Evolutionary conservation across 2,329 filamentous ascomycete species (phyloP), one percentile per base, ranked within the genome.

Genomic region (Fusarium sp.): DNA sequence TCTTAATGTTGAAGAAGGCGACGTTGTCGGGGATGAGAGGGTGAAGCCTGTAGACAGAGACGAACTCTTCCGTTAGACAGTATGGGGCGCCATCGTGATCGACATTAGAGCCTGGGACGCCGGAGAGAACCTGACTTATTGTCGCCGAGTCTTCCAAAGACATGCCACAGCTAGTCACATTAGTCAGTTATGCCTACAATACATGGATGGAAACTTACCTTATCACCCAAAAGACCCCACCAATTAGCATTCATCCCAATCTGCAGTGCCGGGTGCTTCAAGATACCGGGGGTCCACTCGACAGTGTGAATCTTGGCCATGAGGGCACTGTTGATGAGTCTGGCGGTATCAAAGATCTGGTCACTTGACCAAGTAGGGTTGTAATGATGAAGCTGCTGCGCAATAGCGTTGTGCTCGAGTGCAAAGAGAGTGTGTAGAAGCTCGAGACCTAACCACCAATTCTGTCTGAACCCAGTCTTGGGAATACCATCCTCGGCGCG

Each of bases 251-350:
- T 47, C 64, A 67, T 67, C 1, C 57, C 64, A 26, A 67, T 67
- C 22, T 67, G 64, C 3, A 67, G 9, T 1, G 63, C 64, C 0
- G 64, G 64, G 0, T 67, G 64, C 11, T 67, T 46, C 4, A 67
- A 10, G 15, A 67, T 67, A 53, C 63, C 64, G 3, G 64, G 64
- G 0, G 64, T 67, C 64, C 64, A 67, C 38, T 67, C 64, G n/a
- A 64, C 42, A 17, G 63, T 67, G 36, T 67, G 63, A 13, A 67
- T 67, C 63, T 67, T 67, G 0, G 64, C 64, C 64, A 67, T 67
- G 0, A 67, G 64, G 9, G 64, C 64, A 53, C 64, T 67, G 6
- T 67, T 67, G 1, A 67, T 43, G 1, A 67, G 34, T 1, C 64
- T 47, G 0, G 63, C 33, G 0, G 64, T 67, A 17, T 67, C 64